A percentile compares a stretch with the other conserved stretches of the same genome.
These are phyloP conservation scores for Aphanomyces astaci DNA, from an alignment of 352 stramenopile genomes.

Conservation along the genomic window DNA sequence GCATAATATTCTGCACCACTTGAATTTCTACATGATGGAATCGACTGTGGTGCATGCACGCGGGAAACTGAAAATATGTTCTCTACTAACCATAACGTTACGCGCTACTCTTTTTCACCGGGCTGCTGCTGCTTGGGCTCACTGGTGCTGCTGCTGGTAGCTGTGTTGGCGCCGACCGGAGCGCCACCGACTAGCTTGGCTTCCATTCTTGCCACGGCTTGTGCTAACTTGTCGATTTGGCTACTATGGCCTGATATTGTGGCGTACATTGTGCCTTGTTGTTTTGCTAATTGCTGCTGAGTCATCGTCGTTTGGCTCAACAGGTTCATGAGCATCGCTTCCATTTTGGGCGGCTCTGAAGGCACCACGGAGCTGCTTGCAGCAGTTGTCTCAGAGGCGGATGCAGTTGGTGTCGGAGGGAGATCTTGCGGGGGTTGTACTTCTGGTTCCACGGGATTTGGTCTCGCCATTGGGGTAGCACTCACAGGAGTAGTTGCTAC, in stretches of 20 bases:
- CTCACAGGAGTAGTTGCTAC: too few relatives aligned
- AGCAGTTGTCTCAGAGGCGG: background rate
- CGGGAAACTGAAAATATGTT: background rate
- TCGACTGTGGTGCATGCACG: background rate
- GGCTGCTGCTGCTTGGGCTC: background rate
- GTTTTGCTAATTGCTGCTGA: constrained; percentile 13
- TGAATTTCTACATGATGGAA: too few relatives aligned
- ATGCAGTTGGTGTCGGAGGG: background rate
- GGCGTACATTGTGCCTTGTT: constrained; percentile 17
- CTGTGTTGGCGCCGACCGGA: background rate
- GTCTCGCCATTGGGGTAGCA: too few relatives aligned
- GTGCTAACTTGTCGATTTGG: constrained; percentile 14
- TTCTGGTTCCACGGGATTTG: too few relatives aligned
- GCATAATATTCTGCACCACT: too few relatives aligned
- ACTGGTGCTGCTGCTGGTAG: background rate
- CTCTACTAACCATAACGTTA: constrained; percentile 14
- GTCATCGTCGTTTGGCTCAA: constrained; percentile 18
- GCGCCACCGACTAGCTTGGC: background rate
- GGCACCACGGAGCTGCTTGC: background rate
- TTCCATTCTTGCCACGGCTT: constrained; percentile 14
- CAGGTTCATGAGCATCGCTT: constrained; percentile 21
- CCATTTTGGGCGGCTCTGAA: constrained; percentile 3
- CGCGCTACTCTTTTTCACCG: background rate
- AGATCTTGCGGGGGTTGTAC: too few relatives aligned
- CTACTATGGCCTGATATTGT: constrained; percentile 10